Percentiles rank a stretch among this genome's conserved stretches.
Evolutionary conservation across 768 basidiomycete species (phyloP).

Genomic region (Macrolepiota fuliginosa): DNA sequence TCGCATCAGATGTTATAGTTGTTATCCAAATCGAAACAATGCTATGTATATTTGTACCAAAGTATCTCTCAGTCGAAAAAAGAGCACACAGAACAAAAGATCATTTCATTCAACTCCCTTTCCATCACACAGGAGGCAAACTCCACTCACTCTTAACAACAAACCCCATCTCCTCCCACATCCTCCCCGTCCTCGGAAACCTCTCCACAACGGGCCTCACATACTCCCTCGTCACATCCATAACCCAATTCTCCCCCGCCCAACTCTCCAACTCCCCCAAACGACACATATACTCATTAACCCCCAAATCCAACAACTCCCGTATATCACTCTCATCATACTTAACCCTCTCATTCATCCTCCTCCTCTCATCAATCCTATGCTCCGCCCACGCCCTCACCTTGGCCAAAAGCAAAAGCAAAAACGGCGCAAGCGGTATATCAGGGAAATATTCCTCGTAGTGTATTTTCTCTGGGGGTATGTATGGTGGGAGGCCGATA

Average conservation of each 20-base stretch:
- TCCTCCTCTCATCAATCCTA: constrained; percentile 22
- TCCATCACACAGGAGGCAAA: background rate
- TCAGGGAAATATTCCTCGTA: constrained; percentile 18
- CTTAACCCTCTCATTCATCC: constrained; percentile 35
- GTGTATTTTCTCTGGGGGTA: constrained; percentile 20
- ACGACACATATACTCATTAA: constrained; percentile 20
- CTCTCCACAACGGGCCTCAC: constrained; percentile 22
- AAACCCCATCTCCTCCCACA: constrained; percentile 23
- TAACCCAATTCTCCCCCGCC: constrained; percentile 26
- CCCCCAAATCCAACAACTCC: constrained; percentile 37
- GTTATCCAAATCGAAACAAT: background rate
- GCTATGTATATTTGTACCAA: background rate
- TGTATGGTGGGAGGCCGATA: constrained; percentile 28
- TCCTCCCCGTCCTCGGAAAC: constrained; percentile 16
- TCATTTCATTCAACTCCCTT: background rate
- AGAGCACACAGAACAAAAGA: too few species aligned
- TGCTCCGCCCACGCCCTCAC: constrained; percentile 43
- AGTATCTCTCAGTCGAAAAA: too few species aligned
- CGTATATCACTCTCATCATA: constrained; percentile 40
- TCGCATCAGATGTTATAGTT: background rate
- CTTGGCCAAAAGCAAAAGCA: constrained; percentile 38
- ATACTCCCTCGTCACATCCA: constrained; percentile 22
- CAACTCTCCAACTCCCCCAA: constrained; percentile 21
- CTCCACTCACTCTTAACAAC: constrained; percentile 7
- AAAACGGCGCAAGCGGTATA: constrained; percentile 37